A percentile compares a stretch with the other conserved stretches of the same genome.
These are phyloP conservation scores for Elaeagnus macrophylla DNA, from an alignment of 306 rosid genomes.

Conservation along the genomic window DNA sequence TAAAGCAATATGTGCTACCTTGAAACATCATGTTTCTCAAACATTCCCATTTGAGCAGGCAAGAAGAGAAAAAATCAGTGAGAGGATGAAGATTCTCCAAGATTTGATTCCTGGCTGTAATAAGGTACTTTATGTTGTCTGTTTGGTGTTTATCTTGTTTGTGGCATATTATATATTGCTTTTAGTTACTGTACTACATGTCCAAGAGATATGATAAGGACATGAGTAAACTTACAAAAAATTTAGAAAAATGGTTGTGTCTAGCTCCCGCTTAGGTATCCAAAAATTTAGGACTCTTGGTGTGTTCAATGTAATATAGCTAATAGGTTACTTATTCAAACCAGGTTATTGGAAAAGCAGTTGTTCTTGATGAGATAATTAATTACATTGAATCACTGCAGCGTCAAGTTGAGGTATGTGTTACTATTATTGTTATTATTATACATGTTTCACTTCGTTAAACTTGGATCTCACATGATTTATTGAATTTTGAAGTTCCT, in stretches of 20 bases:
- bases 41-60: slow-evolving; percentile 43
- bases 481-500: slow-evolving; percentile 51
- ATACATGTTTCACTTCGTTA: background rate
- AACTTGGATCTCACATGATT: slow-evolving; percentile 16
- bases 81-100: slow-evolving; percentile 84
- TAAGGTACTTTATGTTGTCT: slow-evolving; percentile 41
- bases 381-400: slow-evolving; percentile 89
- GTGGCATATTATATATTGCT: too few relatives aligned
- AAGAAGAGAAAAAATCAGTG: slow-evolving; percentile 90
- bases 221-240: too few relatives aligned
- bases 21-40: slow-evolving; percentile 2
- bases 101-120: slow-evolving; percentile 93
- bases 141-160: background rate
- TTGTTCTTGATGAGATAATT: slow-evolving; percentile 86
- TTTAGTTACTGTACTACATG: too few relatives aligned
- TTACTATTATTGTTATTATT: background rate
- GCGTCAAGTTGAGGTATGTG: slow-evolving; percentile 70
- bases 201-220: too few relatives aligned
- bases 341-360: slow-evolving; percentile 90
- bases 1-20: background rate
- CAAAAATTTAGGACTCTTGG: too few relatives aligned
- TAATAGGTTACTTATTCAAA: background rate
- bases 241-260: too few relatives aligned
- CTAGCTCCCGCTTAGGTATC: too few relatives aligned
- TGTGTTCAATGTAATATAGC: too few relatives aligned